Base-by-base conservation (phyloP, 345 rosid species). In the Noccaea caerulescens region DNA sequence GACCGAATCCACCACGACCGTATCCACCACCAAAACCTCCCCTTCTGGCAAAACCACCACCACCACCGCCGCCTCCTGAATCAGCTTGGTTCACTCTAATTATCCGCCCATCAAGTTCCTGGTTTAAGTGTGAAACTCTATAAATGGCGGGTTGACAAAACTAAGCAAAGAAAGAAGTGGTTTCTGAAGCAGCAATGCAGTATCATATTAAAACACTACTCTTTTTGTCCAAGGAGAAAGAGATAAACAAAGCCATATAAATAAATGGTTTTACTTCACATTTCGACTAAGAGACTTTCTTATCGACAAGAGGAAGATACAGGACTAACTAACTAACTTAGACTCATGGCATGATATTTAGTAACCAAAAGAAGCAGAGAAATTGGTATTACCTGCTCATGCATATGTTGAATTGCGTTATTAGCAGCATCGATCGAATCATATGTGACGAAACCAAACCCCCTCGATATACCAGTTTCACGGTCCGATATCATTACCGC, bases 371-470 rank as follows among this genome's bases (percentile, higher is more conserved):
- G 54, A 55, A 30, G 43, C 10, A 7, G 49, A 39, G 33, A 62
- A 30, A 41, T 13, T 55, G 75, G 61, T 47, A 47, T 63, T 55
- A 76, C 79, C 79, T 63, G 63, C 3, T 18, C 20, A 57, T 76
- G 10, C 75, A 76, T 63, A 57, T 18, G 16, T 39, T 38, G 67
- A 8, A 57, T 63, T 47, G 79, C 75, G 0, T 41, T 56, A 47
- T 56, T 69, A 76, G 79, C 79, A 61, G 43, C 71, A 6, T 69
- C 70, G 4, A 63, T 54, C 0, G 75, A 47, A 56, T 69, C 71
- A 63, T 36, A 76, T 12, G 79, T 76, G 57, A 76, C 67, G 11
- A 69, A 76, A 69, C 79, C 79, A 63, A 76, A 76, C 18, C 75
- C 54, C 61, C 4, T 76, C 0, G 79, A 57, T 7, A 38, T 20